Conservation (phyloP, 176 grass and related monocot species). For the Oryza meridionalis region DNA sequence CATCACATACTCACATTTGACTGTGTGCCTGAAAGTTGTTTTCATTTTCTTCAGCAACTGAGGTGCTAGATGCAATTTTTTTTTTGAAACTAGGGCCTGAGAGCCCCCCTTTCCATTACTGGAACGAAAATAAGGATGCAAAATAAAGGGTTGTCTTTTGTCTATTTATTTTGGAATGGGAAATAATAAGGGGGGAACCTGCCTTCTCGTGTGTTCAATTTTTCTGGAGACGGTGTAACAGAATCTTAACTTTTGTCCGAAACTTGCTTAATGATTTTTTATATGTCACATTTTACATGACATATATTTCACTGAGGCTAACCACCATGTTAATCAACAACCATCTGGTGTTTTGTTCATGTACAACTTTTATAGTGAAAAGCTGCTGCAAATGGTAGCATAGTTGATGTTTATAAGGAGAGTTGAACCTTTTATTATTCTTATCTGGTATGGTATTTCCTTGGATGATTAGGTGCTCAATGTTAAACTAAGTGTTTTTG, state of each 20-base stretch:
- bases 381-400: slow-evolving; percentile 4
- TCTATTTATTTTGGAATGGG: not conserved
- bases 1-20: slow-evolving; percentile 6
- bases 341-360: not conserved
- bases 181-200: not conserved
- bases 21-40: slow-evolving; percentile 15
- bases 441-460: slow-evolving; percentile 7
- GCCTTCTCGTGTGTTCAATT: slow-evolving; percentile 8
- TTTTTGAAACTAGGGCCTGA: no score
- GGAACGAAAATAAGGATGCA: no score
- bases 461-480: slow-evolving; percentile 7
- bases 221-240: not conserved
- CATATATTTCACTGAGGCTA: not conserved
- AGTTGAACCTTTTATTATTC: slow-evolving; percentile 18
- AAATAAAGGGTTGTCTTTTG: slow-evolving; percentile 14
- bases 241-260: slow-evolving; percentile 11
- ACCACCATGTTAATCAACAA: not conserved
- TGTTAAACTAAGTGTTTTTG: slow-evolving; percentile 32
- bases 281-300: slow-evolving; percentile 28
- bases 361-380: not conserved
- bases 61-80: not conserved
- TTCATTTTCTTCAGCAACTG: not conserved
- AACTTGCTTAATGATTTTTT: not conserved
- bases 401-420: slow-evolving; percentile 5
- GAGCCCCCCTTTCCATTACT: no score